phyloP scores from a whole-genome alignment of 2,329 filamentous ascomycete species.

The Ramularia endophylla region DNA sequence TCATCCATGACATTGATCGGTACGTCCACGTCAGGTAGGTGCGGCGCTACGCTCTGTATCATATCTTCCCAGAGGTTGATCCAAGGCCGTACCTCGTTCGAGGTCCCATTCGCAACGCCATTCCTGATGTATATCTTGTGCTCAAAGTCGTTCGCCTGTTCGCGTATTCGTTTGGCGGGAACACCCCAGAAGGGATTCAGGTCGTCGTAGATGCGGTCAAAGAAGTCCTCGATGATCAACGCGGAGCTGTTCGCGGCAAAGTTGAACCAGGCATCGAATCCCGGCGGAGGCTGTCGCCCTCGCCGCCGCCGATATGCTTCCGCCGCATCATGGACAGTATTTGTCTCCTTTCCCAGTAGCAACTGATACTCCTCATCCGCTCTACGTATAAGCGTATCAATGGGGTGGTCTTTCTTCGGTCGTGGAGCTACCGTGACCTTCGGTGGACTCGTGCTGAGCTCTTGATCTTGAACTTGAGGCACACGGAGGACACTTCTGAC shows the following conservation, averaged over 20 bases:
- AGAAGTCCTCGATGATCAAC: constrained; percentile 45
- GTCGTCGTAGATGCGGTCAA: constrained; percentile 48
- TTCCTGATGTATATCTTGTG: constrained; percentile 38
- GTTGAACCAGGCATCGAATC: constrained; percentile 44
- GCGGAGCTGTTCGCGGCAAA: constrained; percentile 39
- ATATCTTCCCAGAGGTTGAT: constrained; percentile 39
- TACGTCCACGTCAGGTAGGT: constrained; percentile 43
- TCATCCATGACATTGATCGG: constrained; percentile 47
- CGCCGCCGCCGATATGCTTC: constrained; percentile 38
- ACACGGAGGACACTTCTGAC: background rate
- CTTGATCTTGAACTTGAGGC: constrained; percentile 3
- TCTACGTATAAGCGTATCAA: constrained; percentile 32
- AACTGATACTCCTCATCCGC: constrained; percentile 29
- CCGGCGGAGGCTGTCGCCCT: constrained; percentile 46
- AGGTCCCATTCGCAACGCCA: constrained; percentile 31
- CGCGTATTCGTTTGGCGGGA: constrained; percentile 36
- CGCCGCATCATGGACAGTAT: constrained; percentile 34
- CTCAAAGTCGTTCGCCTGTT: constrained; percentile 34
- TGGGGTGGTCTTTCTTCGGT: constrained; percentile 31
- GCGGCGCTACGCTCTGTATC: constrained; percentile 32
- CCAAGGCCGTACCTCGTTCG: constrained; percentile 30
- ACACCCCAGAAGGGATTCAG: constrained; percentile 46
- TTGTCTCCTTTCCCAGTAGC: constrained; percentile 33
- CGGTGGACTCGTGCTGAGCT: background rate
- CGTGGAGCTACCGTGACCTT: constrained; percentile 6